Conservation (phyloP, 2,329 filamentous ascomycete genomes). For the Microdochium paspali region DNA sequence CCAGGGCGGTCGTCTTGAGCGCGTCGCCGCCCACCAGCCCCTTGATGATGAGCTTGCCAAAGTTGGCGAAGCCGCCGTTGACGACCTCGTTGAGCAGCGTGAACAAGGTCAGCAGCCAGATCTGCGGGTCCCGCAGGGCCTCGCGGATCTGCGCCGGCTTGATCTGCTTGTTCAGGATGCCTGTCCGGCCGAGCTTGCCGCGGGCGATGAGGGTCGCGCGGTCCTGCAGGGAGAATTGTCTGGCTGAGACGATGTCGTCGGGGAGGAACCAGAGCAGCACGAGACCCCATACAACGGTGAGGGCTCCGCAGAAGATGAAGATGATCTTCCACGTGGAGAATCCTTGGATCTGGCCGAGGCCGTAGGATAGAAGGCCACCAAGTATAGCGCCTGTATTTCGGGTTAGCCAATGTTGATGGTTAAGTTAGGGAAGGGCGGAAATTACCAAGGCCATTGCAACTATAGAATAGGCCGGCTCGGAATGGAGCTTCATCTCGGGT, state of each 20-base stretch:
- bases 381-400: constrained; percentile 25
- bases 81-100: constrained; percentile 42
- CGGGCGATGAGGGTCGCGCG: constrained; percentile 30
- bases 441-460: constrained; percentile 14
- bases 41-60: constrained; percentile 46
- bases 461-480: constrained; percentile 32
- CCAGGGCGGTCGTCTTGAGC: constrained; percentile 37
- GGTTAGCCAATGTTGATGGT: too few species aligned
- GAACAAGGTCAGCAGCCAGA: constrained; percentile 33
- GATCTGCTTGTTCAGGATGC: constrained; percentile 35
- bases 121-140: constrained; percentile 31
- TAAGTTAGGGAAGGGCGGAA: too few species aligned
- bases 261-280: constrained; percentile 30
- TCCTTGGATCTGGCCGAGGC: constrained; percentile 27
- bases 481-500: constrained; percentile 33
- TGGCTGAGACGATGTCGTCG: constrained; percentile 29
- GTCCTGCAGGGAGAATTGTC: constrained; percentile 30
- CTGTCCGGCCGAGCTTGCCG: constrained; percentile 25
- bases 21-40: constrained; percentile 28
- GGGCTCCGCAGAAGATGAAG: constrained; percentile 32
- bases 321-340: constrained; percentile 34
- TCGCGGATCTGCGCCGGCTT: constrained; percentile 38
- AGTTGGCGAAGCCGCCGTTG: constrained; percentile 44
- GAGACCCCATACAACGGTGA: constrained; percentile 30
- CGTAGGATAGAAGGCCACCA: constrained; percentile 24